Base-by-base conservation (phyloP, 2,329 filamentous ascomycete species). In the Penicillium glabrum region DNA sequence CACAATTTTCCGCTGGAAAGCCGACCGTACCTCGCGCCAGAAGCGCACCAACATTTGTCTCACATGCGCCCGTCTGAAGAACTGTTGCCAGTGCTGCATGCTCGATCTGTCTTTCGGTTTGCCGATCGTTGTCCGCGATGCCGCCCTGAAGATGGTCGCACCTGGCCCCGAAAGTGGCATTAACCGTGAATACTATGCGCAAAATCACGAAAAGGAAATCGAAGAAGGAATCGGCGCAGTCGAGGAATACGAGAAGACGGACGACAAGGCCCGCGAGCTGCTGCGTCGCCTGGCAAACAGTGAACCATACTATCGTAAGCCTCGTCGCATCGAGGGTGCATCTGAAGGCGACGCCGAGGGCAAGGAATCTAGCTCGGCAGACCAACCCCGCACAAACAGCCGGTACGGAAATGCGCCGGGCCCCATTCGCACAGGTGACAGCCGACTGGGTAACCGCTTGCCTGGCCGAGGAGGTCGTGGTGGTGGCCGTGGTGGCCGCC, bases 71-170 rank as follows among this genome's bases (percentile, higher is more conserved):
- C 89, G 95, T 45, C 83, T 98, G 64, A 99, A 99, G 79, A 99
- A 99, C 80, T 98, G 95, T 80, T 99, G 95, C 72, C 95, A 99
- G 80, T 93, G 89, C 78, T 99, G 95, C 80, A 98, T 98, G 91
- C 88, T 99, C 52, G 95, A 99, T 82, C 80, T 99, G 58, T 93
- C 91, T 13, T 99, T 98, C 70, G 96, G 95, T 24, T 82, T 99
- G 27, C 95, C 95, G 11, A 96, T 99, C 69, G 90, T 93, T 14
- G 90, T 99, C 57, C 87, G 95, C 71, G 95, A 99, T 80, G 95
- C 95, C 3, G 95, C 96, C 5, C 82, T 99, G 61, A 98, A 98
- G 80, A 96, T 99, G 89, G 90, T 98, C 43, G 93, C 93, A 0
- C 93, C 95, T 0, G 95, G 95, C 0, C 95, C 95, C 0, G 86